Percentiles rank a stretch among this genome's conserved stretches.
These are phyloP conservation scores for Neoboletus brunneissimus DNA, from an alignment of 768 basidiomycete genomes.

Conservation along the genomic window DNA sequence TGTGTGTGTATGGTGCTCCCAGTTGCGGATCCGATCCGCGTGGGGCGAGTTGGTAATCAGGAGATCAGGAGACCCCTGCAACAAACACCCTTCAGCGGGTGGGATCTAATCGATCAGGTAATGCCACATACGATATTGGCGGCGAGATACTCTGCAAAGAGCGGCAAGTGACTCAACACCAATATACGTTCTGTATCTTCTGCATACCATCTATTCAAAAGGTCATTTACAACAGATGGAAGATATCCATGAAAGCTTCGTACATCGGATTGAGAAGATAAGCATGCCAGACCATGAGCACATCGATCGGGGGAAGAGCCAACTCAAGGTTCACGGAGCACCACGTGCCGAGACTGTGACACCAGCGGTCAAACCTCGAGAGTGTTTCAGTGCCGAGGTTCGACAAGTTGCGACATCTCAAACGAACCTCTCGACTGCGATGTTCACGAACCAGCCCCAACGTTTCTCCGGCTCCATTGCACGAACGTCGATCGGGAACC, in stretches of 20 bases:
- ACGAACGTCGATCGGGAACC: constrained; percentile 10
- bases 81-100: background rate
- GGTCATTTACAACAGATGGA: background rate
- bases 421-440: constrained; percentile 37
- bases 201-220: constrained; percentile 23
- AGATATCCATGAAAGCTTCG: background rate
- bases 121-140: constrained; percentile 10
- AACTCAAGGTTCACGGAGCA: background rate
- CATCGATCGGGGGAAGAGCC: constrained; percentile 36
- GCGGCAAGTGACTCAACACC: background rate
- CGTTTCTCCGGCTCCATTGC: constrained; percentile 27
- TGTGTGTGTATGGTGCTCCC: constrained; percentile 2
- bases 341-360: constrained; percentile 5
- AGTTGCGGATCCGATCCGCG: constrained; percentile 5
- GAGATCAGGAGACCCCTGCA: constrained; percentile 10
- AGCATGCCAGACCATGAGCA: constrained; percentile 41
- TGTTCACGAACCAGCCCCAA: constrained; percentile 39
- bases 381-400: background rate
- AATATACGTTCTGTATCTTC: constrained; percentile 15
- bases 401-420: background rate
- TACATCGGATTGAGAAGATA: constrained; percentile 40
- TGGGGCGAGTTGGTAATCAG: constrained; percentile 5
- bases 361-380: constrained; percentile 37
- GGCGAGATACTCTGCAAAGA: constrained; percentile 7
- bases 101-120: background rate